Evolutionary conservation across 2,329 filamentous ascomycete genomes (phyloP), one percentile per base, ranked within the genome.

Genomic region (Pseudopyricularia cyperi): DNA sequence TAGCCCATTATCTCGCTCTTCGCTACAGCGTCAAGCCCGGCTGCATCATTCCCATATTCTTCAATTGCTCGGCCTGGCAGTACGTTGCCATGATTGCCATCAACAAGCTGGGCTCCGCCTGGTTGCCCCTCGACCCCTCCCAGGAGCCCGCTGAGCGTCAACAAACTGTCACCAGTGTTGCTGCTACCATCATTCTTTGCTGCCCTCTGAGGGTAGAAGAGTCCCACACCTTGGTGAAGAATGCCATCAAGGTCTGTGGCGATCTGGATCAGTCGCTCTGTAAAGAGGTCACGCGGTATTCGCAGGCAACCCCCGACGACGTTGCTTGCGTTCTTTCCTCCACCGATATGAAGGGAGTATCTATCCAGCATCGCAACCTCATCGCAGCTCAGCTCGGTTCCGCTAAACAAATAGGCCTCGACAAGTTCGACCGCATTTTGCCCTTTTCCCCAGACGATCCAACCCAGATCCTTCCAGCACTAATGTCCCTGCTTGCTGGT

Each of bases 41-140:
- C 11, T 54, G 56, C 52, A 57, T 61, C 54, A 56, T 61, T 48
- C 58, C 58, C 49, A 56, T 60, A 47, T 57, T 57, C 50, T 51
- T 52, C 22, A 58, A 57, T 1, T 58, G 22, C 17, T 19, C 46
- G 28, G 46, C 46, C 15, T 56, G 52, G 55, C 54, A 54, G 19
- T 48, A 57, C 1, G 52, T 61, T 0, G 55, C 55, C 15, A 53
- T 59, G 22, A 22, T 63, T 3, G 61, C 54, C 19, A 55, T 60
- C 30, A 55, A 60, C 19, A 60, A 62, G 52, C 55, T 59, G 4
- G 62, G 62, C 15, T 61, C 55, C 14, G 59, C 55, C n/a, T 60
- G 56, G 52, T 52, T 59, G 9, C 55, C 55, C 12, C 53, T 58
- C 11, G 55, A 60, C 42, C 54, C 53, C 2, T 37, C 34, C 8